Evolutionary conservation across 345 rosid species (phyloP).

Genomic region (Dipteronia sinensis): DNA sequence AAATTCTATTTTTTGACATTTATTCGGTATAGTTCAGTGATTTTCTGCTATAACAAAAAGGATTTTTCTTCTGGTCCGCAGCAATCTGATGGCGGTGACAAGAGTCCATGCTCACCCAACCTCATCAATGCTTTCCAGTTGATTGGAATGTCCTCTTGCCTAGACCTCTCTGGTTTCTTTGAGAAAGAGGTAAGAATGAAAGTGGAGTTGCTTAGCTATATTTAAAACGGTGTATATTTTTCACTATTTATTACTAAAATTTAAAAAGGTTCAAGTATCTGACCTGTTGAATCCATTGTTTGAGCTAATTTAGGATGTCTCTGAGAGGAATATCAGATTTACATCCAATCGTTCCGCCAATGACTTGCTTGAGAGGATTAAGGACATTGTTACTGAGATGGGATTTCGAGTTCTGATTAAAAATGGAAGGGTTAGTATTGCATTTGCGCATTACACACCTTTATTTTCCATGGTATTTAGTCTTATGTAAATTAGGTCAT

Average conservation of each 20-base stretch:
- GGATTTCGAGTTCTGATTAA: constrained; percentile 83
- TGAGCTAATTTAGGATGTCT: constrained; percentile 52
- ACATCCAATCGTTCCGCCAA: constrained; percentile 74
- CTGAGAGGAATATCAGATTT: constrained; percentile 91
- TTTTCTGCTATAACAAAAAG: background rate
- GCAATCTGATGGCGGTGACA: constrained; percentile 55
- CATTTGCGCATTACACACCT: background rate
- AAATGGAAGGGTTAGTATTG: constrained; percentile 65
- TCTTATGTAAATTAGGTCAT: no score
- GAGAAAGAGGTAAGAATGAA: constrained; percentile 71
- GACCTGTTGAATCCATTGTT: background rate
- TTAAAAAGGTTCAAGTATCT: background rate
- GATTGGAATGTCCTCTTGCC: constrained; percentile 95
- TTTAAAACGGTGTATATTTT: background rate
- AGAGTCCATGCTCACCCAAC: constrained; percentile 55
- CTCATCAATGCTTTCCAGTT: constrained; percentile 86
- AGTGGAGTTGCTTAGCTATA: background rate
- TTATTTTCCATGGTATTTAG: background rate
- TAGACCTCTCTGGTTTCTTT: constrained; percentile 92
- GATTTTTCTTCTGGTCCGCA: constrained; percentile 26
- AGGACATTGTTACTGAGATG: constrained; percentile 67
- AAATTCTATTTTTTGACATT: background rate
- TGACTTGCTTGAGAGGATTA: constrained; percentile 78
- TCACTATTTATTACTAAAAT: background rate
- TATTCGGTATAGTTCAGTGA: background rate